Base-by-base conservation (phyloP, 768 basidiomycete species). In the Boletus bicolor region DNA sequence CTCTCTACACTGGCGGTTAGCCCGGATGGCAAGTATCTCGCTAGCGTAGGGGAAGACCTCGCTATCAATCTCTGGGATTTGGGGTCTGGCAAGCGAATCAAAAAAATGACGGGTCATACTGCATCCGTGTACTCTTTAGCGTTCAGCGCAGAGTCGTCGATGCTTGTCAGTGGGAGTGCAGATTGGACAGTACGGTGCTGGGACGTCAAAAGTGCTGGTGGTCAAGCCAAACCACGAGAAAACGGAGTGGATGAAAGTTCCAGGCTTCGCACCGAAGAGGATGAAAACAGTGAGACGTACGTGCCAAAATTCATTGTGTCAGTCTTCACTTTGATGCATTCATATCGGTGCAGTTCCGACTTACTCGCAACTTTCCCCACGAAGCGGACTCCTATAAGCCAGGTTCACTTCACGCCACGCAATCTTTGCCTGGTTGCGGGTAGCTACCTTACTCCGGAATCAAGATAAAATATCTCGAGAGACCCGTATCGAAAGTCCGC, bases 131-230 rank as follows among this genome's bases (percentile, higher is more conserved):
- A 96, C 67, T 90, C 91, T 3, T 80, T 99, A 24, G 81, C 91
- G 0, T 99, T 98, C 72, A 93, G 91, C 56, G 89, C 87, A 26
- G 97, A 98, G 70, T 94, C 93, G 0, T 86, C 86, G 2, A 72
- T 98, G 51, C 82, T 99, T 36, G 87, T 98, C 12, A 95, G 92
- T 55, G 95, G 95, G 7, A 82, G 89, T 26, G 85, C 93, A 32
- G 97, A 99, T 69, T 95, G 92, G 83, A 98, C 97, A 0, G 94
- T 98, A 17, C 81, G 96, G n/a, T 94, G 93, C 54, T 99, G 97
- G 97, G 97, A 99, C 69, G 87, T 97, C 36, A 95, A 90, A 72
- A 73, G 79, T 44, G 72, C 87, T 10, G 93, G 91, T 11, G 90
- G 90, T 1, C 79, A 78, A 26, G 73, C 63, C 24, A 89, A 86